phyloP scores from a whole-genome alignment of 2,329 filamentous ascomycete genomes.

The Colletotrichum tofieldiae region DNA sequence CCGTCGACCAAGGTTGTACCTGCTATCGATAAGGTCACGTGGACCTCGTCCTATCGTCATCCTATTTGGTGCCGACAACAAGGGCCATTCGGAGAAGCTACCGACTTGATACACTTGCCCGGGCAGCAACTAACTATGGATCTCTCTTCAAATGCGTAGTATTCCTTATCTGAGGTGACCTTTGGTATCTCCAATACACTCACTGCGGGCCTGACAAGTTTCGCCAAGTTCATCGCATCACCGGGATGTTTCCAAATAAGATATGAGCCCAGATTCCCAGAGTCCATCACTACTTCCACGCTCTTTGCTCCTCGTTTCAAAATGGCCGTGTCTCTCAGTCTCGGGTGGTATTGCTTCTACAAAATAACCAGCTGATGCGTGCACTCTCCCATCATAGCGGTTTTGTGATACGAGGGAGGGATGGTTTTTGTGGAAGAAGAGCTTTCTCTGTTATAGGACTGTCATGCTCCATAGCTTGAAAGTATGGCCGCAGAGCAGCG shows the following conservation, averaged over 20 bases:
- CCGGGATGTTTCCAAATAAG: not conserved
- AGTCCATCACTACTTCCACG: not conserved
- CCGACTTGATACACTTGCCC: not conserved
- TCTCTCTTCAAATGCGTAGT: not conserved
- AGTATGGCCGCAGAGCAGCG: not conserved
- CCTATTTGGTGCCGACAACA: not conserved
- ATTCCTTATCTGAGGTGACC: too few species aligned
- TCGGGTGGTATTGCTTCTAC: not conserved
- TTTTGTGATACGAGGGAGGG: not conserved
- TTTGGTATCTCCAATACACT: not conserved
- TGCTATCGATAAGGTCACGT: conserved; percentile 44
- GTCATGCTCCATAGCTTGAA: not conserved
- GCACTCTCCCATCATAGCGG: not conserved
- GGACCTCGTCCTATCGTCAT: not conserved
- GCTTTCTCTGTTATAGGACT: not conserved
- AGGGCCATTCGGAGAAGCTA: conserved; percentile 7
- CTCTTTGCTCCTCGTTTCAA: not conserved
- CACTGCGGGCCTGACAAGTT: not conserved
- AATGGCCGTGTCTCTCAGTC: not conserved
- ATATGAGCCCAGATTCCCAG: not conserved
- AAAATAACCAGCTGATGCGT: not conserved
- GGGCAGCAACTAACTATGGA: not conserved
- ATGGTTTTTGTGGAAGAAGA: too few species aligned
- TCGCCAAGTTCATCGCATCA: not conserved
- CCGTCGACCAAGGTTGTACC: not conserved